Conservation (phyloP, 2,329 filamentous ascomycete species). For the Cephalotrichum gorgonifer region DNA sequence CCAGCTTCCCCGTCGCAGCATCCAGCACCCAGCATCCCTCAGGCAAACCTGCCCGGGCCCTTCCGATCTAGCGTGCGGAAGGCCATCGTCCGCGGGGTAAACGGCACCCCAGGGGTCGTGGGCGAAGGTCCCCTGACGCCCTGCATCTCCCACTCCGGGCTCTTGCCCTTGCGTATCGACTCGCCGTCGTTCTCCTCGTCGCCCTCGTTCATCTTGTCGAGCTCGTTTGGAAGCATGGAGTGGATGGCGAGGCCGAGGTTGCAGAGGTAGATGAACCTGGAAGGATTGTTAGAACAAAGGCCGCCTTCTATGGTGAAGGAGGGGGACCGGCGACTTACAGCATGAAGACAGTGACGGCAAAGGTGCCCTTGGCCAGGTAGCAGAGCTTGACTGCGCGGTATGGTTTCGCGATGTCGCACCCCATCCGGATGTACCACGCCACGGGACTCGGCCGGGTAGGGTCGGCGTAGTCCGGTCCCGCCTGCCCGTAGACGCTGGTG, state of each 20-base stretch:
- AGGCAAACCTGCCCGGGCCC: not conserved
- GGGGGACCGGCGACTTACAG: conserved; percentile 41
- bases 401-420: conserved; percentile 50
- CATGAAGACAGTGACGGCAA: conserved; percentile 56
- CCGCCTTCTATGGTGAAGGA: not conserved
- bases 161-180: conserved; percentile 1
- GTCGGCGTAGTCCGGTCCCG: conserved; percentile 64
- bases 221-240: conserved; percentile 45
- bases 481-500: conserved; percentile 59
- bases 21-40: not conserved
- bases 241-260: conserved; percentile 41
- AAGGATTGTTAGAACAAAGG: not conserved
- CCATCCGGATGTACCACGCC: conserved; percentile 67
- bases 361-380: conserved; percentile 55
- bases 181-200: conserved; percentile 28
- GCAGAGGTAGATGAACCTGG: not conserved
- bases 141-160: conserved; percentile 46
- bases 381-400: conserved; percentile 49
- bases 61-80: conserved; percentile 54
- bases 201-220: conserved; percentile 33
- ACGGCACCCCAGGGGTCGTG: conserved; percentile 29
- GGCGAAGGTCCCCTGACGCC: conserved; percentile 32
- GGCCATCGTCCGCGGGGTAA: conserved; percentile 56
- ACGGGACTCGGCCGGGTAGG: conserved; percentile 47
- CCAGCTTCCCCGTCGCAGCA: too few species aligned